These are phyloP conservation scores for Entoloma clypeatum DNA, from an alignment of 1,284 basidiomycete genomes.

Conservation along the genomic window DNA sequence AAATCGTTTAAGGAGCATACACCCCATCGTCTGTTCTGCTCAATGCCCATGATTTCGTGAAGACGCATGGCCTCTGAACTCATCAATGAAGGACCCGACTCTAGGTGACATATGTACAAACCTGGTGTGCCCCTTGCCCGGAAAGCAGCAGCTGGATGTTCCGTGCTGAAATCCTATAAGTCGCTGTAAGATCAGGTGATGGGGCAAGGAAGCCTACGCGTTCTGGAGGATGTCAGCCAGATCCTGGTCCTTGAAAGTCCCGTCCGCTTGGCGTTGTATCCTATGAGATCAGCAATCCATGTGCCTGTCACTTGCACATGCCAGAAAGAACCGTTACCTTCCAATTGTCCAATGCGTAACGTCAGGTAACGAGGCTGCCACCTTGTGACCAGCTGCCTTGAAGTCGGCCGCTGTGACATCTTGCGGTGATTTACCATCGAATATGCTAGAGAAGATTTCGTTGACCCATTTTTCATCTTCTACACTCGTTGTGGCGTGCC, in stretches of 20 bases:
- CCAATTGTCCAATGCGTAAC: constrained; percentile 68
- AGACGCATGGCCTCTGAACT: constrained; percentile 55
- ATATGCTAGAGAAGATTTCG: constrained; percentile 45
- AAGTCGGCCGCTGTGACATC: constrained; percentile 61
- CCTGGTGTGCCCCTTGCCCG: constrained; percentile 74
- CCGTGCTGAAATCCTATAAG: constrained; percentile 45
- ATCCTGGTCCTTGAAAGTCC: constrained; percentile 66
- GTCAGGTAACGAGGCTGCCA: constrained; percentile 42
- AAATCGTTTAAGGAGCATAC: constrained; percentile 86
- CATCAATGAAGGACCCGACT: not conserved
- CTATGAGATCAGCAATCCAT: constrained; percentile 30
- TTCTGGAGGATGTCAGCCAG: constrained; percentile 67
- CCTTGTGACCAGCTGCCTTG: constrained; percentile 38
- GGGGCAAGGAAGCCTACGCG: constrained; percentile 47
- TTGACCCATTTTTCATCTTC: constrained; percentile 70
- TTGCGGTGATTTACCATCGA: constrained; percentile 51
- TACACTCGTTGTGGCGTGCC: constrained; percentile 72
- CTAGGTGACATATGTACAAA: constrained; percentile 15
- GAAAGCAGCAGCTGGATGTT: constrained; percentile 74
- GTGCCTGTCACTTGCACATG: not conserved
- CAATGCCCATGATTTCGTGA: constrained; percentile 81
- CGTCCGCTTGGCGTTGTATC: constrained; percentile 59
- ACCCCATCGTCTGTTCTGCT: constrained; percentile 76
- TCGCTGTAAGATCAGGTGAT: not conserved
- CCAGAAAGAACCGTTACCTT: constrained; percentile 34